phyloP scores from a whole-genome alignment of 345 rosid genomes.

The Eucalyptus polybractea region DNA sequence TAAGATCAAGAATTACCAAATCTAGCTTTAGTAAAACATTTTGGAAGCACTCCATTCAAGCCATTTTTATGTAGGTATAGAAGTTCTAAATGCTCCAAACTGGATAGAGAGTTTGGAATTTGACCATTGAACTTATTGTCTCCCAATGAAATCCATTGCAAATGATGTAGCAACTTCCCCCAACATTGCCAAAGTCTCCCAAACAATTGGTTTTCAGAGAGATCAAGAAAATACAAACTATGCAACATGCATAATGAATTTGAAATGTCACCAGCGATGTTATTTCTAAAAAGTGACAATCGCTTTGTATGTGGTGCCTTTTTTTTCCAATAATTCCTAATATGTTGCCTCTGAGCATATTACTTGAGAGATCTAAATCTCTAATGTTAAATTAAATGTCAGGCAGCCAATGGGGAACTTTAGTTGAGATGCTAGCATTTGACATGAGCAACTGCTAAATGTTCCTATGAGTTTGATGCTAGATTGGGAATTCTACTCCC shows the following conservation, averaged over 20 bases:
- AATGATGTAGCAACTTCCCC: not conserved
- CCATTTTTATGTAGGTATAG: not conserved
- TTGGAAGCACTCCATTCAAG: not conserved
- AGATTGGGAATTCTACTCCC: not conserved
- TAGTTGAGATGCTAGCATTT: not conserved
- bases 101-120: not conserved
- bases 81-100: not conserved
- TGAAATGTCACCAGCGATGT: not conserved
- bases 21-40: not conserved
- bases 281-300: not conserved
- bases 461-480: not conserved
- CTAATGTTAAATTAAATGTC: not conserved
- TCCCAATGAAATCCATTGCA: not conserved
- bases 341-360: not conserved
- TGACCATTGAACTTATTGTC: too few species aligned
- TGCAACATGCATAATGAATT: not conserved
- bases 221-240: not conserved
- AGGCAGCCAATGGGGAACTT: not conserved
- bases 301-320: rapidly evolving
- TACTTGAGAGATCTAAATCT: not conserved
- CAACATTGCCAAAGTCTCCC: not conserved
- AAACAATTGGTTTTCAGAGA: too few species aligned
- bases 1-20: not conserved
- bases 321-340: not conserved
- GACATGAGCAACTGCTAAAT: not conserved